Evolutionary conservation across 2,329 filamentous ascomycete genomes (phyloP), one percentile per base, ranked within the genome.

Genomic region (Colletotrichum aenigma): DNA sequence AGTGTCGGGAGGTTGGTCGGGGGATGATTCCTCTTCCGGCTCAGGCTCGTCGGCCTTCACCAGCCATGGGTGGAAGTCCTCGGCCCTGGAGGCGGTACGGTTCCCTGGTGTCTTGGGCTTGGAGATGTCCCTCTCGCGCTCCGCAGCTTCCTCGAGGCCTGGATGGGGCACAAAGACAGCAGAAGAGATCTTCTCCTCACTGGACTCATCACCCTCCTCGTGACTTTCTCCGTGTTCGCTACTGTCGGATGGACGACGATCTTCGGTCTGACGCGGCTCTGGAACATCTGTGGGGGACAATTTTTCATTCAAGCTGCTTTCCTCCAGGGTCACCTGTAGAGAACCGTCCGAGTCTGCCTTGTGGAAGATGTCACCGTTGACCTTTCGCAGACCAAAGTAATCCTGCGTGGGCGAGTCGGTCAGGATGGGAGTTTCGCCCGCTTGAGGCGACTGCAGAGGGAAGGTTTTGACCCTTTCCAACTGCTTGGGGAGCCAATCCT

Each of bases 151-250:
- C 66, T 88, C 87, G 55, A 88, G 84, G 60, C 89, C 89, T 79
- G 95, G 92, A 86, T 96, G 95, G 56, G 95, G 95, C 64, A 96
- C 89, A 82, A 97, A 97, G 55, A 96, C 89, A 28, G 95, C 95
- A 36, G 94, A 96, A n/a, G 94, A 95, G 77, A 97, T 96, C 83
- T 96, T 95, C 83, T 97, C 95, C 82, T 94, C 93, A 74, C 94
- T 93, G 16, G 94, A 96, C 73, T 91, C 90, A 55, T 92, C 90
- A 21, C 86, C 87, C 61, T 91, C 88, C 76, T 89, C 87, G 65
- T 83, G 82, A 62, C 81, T 83, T 66, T 86, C 85, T 65, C 84
- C 82, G 76, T 78, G 79, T 48, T 85, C 86, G 66, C 83, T 83
- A 74, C 82, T 85, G 76, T 83, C 83, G 71, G 86, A 87, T 68